phyloP scores from a whole-genome alignment of 176 grass and related monocot species.

The Leersia perrieri region DNA sequence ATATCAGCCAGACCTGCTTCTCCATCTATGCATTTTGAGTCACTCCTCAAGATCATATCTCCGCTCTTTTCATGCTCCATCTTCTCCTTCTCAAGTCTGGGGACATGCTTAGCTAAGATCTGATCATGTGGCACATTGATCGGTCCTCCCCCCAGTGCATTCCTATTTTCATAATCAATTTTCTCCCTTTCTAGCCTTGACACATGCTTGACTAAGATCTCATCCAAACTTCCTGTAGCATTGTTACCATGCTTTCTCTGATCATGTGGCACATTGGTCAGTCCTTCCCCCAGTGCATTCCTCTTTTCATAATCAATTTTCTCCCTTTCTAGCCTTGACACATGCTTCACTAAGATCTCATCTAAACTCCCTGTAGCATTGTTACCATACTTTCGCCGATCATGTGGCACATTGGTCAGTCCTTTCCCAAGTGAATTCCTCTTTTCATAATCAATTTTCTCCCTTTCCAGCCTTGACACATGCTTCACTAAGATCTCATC shows the following conservation, averaged over 20 bases:
- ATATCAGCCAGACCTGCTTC: conserved; percentile 42
- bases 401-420: background rate
- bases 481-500: conserved; percentile 61
- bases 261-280: conserved; percentile 1
- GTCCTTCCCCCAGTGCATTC: conserved; percentile 2
- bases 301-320: conserved; percentile 40
- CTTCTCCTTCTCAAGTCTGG: conserved; percentile 66
- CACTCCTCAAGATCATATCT: conserved; percentile 13
- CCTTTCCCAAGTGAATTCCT: conserved; percentile 32
- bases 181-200: conserved; percentile 58
- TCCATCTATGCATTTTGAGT: conserved; percentile 6
- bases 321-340: conserved; percentile 56
- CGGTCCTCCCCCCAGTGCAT: background rate
- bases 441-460: conserved; percentile 53
- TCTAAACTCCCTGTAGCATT: conserved; percentile 40
- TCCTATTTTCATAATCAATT: conserved; percentile 31
- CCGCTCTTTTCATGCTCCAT: conserved; percentile 16
- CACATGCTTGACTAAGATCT: conserved; percentile 59
- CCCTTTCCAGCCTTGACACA: conserved; percentile 70
- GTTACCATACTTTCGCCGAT: conserved; percentile 15
- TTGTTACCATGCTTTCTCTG: background rate
- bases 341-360: conserved; percentile 58
- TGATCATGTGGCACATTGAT: conserved; percentile 27
- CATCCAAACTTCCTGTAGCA: conserved; percentile 49
- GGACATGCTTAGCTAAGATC: conserved; percentile 58